Percentiles rank a stretch among this genome's conserved stretches.
Evolutionary conservation across 2,329 filamentous ascomycete genomes (phyloP).

Genomic region (Fusarium multiceps): DNA sequence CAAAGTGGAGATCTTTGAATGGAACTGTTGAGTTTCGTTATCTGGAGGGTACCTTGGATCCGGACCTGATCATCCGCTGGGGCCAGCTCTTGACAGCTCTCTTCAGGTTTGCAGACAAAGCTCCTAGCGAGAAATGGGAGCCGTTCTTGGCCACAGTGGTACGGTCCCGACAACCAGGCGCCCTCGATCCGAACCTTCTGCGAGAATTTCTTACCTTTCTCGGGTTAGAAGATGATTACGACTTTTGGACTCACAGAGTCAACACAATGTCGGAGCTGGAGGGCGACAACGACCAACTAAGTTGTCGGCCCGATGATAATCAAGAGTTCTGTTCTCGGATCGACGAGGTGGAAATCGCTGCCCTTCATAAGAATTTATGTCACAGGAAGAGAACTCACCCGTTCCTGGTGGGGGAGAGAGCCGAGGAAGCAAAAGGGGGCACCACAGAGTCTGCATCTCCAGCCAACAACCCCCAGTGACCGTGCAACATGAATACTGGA

Average conservation of each 20-base stretch:
- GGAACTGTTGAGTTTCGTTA: slow-evolving; percentile 39
- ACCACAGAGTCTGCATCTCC: background rate
- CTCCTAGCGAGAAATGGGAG: slow-evolving; percentile 22
- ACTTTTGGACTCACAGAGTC: slow-evolving; percentile 20
- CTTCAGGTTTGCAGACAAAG: slow-evolving; percentile 37
- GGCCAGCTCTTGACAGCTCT: slow-evolving; percentile 33
- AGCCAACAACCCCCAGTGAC: background rate
- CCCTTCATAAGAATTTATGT: slow-evolving; percentile 9
- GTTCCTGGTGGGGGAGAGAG: background rate
- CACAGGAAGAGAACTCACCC: slow-evolving; percentile 2
- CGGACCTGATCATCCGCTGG: slow-evolving; percentile 34
- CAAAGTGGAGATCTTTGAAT: background rate
- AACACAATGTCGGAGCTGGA: background rate
- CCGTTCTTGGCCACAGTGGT: slow-evolving; percentile 3
- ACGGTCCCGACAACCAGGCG: background rate
- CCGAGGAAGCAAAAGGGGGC: background rate
- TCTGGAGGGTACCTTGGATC: slow-evolving; percentile 35
- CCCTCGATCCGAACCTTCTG: slow-evolving; percentile 13
- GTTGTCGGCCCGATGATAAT: background rate
- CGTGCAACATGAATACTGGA: background rate
- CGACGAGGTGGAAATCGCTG: background rate
- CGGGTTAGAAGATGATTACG: slow-evolving; percentile 16
- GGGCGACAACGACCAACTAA: background rate
- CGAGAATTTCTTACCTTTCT: slow-evolving; percentile 23
- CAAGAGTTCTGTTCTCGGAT: background rate